Base-by-base conservation (phyloP, 1,284 basidiomycete species). In the Ganoderma boninense region DNA sequence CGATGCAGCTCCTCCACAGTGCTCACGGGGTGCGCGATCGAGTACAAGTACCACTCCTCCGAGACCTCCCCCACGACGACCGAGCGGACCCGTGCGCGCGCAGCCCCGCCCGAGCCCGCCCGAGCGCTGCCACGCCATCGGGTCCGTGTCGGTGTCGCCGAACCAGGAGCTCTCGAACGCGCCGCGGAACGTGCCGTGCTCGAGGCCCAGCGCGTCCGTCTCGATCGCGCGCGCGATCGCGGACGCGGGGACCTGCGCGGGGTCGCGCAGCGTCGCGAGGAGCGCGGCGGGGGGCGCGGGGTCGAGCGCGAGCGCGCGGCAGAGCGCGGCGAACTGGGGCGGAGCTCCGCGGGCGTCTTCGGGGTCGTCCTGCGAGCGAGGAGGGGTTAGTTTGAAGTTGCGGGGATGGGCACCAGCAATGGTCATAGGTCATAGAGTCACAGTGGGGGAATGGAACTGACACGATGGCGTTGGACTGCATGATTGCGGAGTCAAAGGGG, bases 381-480 rank as follows among this genome's bases (percentile, higher is more conserved):
- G n/a, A n/a, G n/a, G n/a, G n/a, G n/a, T n/a, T n/a, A n/a, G n/a
- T n/a, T n/a, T n/a, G n/a, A n/a, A n/a, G n/a, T n/a, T n/a, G n/a
- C n/a, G 29, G 29, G 29, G 29, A 32, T 32, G 29, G n/a, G n/a
- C n/a, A n/a, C n/a, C n/a, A n/a, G n/a, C n/a, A n/a, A n/a, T n/a
- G n/a, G n/a, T n/a, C n/a, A n/a, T n/a, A n/a, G n/a, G n/a, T n/a
- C n/a, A n/a, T n/a, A n/a, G n/a, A n/a, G n/a, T n/a, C n/a, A n/a
- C n/a, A n/a, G n/a, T n/a, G n/a, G n/a, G n/a, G n/a, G n/a, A n/a
- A n/a, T n/a, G n/a, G n/a, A n/a, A n/a, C n/a, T n/a, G n/a, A n/a
- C n/a, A n/a, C n/a, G n/a, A 95, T 90, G 0, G 91, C 90, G 75
- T 95, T 95, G 5, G 92, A 94, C 75, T 92, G 91, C 29, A 93